Percentiles rank a stretch among this genome's conserved stretches.
phyloP scores from a whole-genome alignment of 768 basidiomycete genomes.

The Mycena alexandri region DNA sequence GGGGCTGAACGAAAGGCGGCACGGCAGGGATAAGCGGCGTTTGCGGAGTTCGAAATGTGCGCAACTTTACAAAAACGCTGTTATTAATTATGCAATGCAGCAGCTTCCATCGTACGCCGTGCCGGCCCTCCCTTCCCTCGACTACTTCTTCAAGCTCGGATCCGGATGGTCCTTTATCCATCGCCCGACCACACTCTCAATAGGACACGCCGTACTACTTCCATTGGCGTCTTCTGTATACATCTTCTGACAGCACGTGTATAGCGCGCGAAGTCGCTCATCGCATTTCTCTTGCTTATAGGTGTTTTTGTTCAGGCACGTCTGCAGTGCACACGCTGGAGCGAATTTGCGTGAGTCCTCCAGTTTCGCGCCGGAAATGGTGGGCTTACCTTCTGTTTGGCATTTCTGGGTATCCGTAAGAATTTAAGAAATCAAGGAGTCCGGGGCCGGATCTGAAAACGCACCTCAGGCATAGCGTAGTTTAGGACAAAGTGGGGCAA shows the following conservation, averaged over 20 bases:
- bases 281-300: slow-evolving; percentile 76
- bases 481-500: not conserved
- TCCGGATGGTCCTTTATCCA: slow-evolving; percentile 70
- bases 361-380: not conserved
- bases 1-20: too few relatives aligned
- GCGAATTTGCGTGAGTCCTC: not conserved
- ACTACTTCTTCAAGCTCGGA: too few relatives aligned
- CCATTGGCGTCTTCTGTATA: slow-evolving; percentile 53
- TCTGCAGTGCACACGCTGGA: slow-evolving; percentile 73
- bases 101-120: too few relatives aligned
- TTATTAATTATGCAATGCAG: too few relatives aligned
- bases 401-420: slow-evolving; percentile 27
- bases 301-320: slow-evolving; percentile 73
- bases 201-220: slow-evolving; percentile 74
- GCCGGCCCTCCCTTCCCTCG: too few relatives aligned
- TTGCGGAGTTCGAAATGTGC: too few relatives aligned
- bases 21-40: too few relatives aligned
- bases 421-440: too few relatives aligned
- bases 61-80: too few relatives aligned
- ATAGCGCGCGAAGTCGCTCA: slow-evolving; percentile 62
- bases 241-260: slow-evolving; percentile 72
- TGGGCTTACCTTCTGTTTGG: slow-evolving; percentile 45
- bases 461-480: not conserved
- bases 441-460: not conserved
- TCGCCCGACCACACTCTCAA: slow-evolving; percentile 60